A percentile compares a stretch with the other conserved stretches of the same genome.
Evolutionary conservation across 164 flowering plant species (phyloP).

Genomic region (Umbellularia californica): DNA sequence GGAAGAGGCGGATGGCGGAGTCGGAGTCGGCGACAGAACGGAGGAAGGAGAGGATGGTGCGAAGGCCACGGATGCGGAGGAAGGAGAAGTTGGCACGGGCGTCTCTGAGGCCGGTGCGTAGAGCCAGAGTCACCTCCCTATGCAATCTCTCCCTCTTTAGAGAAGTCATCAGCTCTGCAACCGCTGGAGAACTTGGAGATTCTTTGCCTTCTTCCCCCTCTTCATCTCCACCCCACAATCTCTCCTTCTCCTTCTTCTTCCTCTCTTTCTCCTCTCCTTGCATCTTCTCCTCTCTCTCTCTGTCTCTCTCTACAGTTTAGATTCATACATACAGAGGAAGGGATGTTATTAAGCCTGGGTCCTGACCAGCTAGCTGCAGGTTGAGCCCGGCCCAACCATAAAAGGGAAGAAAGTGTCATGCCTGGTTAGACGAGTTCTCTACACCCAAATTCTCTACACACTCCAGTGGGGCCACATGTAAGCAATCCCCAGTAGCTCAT

Average conservation of each 20-base stretch:
- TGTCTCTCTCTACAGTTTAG: neutral
- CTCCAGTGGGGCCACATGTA: too few relatives aligned
- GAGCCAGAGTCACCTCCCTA: constrained; percentile 86
- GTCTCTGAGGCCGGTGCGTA: constrained; percentile 76
- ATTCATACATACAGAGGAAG: too few relatives aligned
- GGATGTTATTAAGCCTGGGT: too few relatives aligned
- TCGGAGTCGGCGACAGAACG: constrained; percentile 77
- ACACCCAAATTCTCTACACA: too few relatives aligned
- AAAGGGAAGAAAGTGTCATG: too few relatives aligned
- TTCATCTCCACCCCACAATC: neutral
- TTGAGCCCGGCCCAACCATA: too few relatives aligned
- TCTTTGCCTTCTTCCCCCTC: constrained; percentile 23
- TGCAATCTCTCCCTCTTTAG: constrained; percentile 54
- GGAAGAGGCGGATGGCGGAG: constrained; percentile 60
- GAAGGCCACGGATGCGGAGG: constrained; percentile 84
- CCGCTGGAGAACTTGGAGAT: constrained; percentile 22
- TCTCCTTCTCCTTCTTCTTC: constrained; percentile 62
- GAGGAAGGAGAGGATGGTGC: constrained; percentile 71
- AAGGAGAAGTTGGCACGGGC: constrained; percentile 92
- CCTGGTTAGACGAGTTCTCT: too few relatives aligned
- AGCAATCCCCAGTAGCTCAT: too few relatives aligned
- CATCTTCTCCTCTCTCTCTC: neutral
- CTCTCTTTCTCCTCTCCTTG: constrained; percentile 8
- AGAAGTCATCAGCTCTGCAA: constrained; percentile 57
- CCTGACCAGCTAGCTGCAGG: too few relatives aligned